These are phyloP conservation scores for Persicaria tinctoria DNA, from an alignment of 148 eudicot genomes.

Conservation along the genomic window DNA sequence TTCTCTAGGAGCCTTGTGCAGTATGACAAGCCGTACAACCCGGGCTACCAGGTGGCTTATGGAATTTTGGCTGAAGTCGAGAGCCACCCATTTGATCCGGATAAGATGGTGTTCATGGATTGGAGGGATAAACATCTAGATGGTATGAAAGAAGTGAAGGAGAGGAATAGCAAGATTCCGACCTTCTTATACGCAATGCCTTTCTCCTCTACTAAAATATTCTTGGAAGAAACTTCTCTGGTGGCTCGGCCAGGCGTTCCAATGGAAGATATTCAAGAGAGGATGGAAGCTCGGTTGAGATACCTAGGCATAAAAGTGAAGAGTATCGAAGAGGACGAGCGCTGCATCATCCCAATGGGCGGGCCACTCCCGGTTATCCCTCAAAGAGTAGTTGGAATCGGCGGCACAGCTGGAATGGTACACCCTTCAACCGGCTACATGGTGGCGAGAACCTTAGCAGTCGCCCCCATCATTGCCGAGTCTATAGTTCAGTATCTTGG, in stretches of 20 bases:
- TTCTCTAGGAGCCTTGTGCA: constrained; percentile 83
- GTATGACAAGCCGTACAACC: constrained; percentile 90
- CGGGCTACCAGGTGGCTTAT: constrained; percentile 96
- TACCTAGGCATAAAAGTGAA: constrained; percentile 78
- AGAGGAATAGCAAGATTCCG: constrained; percentile 68
- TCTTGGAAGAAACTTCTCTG: constrained; percentile 93
- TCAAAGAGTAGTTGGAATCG: constrained; percentile 90
- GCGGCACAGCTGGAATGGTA: constrained; percentile 99
- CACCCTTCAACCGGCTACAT: constrained; percentile 98
- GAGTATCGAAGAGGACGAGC: constrained; percentile 92
- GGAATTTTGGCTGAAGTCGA: constrained; percentile 96
- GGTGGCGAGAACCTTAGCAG: constrained; percentile 99
- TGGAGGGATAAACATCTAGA: constrained; percentile 95
- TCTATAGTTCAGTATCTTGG: constrained; percentile 72
- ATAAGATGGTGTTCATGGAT: constrained; percentile 98
- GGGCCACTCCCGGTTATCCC: constrained; percentile 93
- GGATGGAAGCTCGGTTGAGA: constrained; percentile 86
- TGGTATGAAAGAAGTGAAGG: constrained; percentile 40
- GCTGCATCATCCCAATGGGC: constrained; percentile 95
- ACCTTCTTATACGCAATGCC: constrained; percentile 99
- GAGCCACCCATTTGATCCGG: constrained; percentile 84
- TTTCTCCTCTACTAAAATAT: constrained; percentile 62
- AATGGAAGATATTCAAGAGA: constrained; percentile 78
- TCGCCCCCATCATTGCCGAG: constrained; percentile 82
- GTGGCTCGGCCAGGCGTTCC: constrained; percentile 89